These are phyloP conservation scores for Cudoniella acicularis DNA, from an alignment of 495 filamentous ascomycete species.

Conservation along the genomic window DNA sequence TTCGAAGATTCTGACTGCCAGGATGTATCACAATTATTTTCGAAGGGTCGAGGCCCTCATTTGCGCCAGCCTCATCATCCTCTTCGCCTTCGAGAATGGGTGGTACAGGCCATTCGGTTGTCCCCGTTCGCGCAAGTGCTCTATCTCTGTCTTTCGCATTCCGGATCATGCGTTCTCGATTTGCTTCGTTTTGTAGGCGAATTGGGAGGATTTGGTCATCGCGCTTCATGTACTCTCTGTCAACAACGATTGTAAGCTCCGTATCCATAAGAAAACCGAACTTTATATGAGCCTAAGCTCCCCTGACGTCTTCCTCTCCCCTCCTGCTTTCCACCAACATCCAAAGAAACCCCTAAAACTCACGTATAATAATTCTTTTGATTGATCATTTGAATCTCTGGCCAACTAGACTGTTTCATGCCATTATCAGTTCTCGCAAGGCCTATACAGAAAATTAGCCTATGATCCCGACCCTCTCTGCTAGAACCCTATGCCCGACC, in stretches of 20 bases:
- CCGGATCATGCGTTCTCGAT: slow-evolving; percentile 71
- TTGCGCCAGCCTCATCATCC: slow-evolving; percentile 53
- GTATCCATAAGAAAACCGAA: neutral
- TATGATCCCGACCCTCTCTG: neutral
- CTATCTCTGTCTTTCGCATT: slow-evolving; percentile 83
- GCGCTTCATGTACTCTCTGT: slow-evolving; percentile 92
- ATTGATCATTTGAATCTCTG: slow-evolving; percentile 86
- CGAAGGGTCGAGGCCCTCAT: slow-evolving; percentile 64
- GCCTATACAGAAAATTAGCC: slow-evolving; percentile 46
- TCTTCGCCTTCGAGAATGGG: slow-evolving; percentile 48
- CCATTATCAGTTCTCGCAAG: slow-evolving; percentile 96
- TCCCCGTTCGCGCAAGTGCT: slow-evolving; percentile 69
- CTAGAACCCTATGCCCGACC: no score
- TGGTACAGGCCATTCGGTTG: slow-evolving; percentile 50
- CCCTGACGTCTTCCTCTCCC: neutral
- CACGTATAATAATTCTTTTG: slow-evolving; percentile 99
- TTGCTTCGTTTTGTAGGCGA: slow-evolving; percentile 80
- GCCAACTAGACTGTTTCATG: slow-evolving; percentile 92
- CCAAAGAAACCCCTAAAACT: slow-evolving; percentile 29
- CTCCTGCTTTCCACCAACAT: neutral
- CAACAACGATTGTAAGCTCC: neutral
- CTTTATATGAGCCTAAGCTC: neutral
- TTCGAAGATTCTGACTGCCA: slow-evolving; percentile 95
- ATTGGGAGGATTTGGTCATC: slow-evolving; percentile 93
- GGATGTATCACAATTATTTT: slow-evolving; percentile 95